These are phyloP conservation scores for Pilasporangium apinafurcum DNA, from an alignment of 352 stramenopile genomes.

Conservation along the genomic window DNA sequence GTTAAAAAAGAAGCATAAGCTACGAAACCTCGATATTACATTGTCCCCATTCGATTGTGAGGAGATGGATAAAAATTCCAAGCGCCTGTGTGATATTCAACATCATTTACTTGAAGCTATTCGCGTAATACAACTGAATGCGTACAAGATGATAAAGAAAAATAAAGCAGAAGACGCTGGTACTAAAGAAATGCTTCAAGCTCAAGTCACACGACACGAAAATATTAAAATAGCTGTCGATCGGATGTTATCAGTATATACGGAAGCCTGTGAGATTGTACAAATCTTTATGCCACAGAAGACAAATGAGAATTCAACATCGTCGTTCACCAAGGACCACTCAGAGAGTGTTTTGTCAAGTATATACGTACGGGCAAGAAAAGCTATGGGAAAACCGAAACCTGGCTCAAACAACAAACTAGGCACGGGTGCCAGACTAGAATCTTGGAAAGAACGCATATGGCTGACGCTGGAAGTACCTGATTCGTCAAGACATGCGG, in stretches of 20 bases:
- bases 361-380: conserved; percentile 36
- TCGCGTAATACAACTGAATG: conserved; percentile 35
- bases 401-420: neutral
- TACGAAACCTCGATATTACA: conserved; percentile 38
- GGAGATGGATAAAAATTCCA: conserved; percentile 29
- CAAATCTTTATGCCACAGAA: conserved; percentile 55
- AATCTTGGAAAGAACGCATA: conserved; percentile 30
- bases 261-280: conserved; percentile 25
- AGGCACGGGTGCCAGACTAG: conserved; percentile 5
- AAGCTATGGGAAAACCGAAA: conserved; percentile 2
- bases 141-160: conserved; percentile 21
- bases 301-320: conserved; percentile 6
- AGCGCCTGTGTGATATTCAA: conserved; percentile 55
- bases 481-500: conserved; percentile 41
- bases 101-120: conserved; percentile 48
- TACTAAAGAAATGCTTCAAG: conserved; percentile 18
- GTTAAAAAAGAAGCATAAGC: conserved; percentile 40
- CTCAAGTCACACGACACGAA: conserved; percentile 18
- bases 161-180: conserved; percentile 7
- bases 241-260: conserved; percentile 28
- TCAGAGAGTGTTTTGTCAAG: conserved; percentile 27
- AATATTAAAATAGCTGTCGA: conserved; percentile 46
- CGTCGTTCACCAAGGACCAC: neutral
- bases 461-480: conserved; percentile 59
- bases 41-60: conserved; percentile 47